Percentiles rank a stretch among this genome's conserved stretches.
These are phyloP conservation scores for Xylaria multiplex DNA, from an alignment of 2,329 filamentous ascomycete genomes.

Conservation along the genomic window DNA sequence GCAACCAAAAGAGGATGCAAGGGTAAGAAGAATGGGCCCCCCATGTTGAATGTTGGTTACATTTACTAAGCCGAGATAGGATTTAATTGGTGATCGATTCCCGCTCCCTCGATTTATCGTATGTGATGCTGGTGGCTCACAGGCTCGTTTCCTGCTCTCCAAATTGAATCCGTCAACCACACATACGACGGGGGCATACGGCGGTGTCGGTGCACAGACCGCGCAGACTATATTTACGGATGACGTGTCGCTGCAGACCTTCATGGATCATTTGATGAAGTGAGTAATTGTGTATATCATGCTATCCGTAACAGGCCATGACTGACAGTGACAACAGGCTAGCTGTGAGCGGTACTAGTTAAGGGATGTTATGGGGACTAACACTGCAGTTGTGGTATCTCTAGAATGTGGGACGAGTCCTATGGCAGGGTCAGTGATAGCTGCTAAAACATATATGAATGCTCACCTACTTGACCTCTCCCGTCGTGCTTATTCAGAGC, in stretches of 20 bases:
- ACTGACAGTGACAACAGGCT: constrained; percentile 51
- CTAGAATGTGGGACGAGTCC: constrained; percentile 7
- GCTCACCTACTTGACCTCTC: constrained; percentile 13
- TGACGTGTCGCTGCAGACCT: constrained; percentile 96
- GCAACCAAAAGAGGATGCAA: constrained; percentile 94
- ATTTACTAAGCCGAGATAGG: constrained; percentile 60
- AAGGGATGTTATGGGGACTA: constrained; percentile 37
- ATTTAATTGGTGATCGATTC: constrained; percentile 96
- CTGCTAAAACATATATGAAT: constrained; percentile 25
- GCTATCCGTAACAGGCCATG: background rate
- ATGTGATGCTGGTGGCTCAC: constrained; percentile 96
- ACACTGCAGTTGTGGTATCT: background rate
- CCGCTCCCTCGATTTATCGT: constrained; percentile 98
- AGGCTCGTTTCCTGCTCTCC: constrained; percentile 94
- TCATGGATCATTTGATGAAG: constrained; percentile 99
- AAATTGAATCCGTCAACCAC: constrained; percentile 98
- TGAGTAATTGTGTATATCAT: constrained; percentile 58
- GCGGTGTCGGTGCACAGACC: constrained; percentile 83
- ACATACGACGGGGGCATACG: constrained; percentile 91
- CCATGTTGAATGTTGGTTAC: constrained; percentile 12
- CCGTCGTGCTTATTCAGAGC: background rate
- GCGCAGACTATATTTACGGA: constrained; percentile 99
- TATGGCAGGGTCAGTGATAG: constrained; percentile 11
- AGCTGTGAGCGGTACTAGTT: constrained; percentile 72
- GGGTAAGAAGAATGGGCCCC: constrained; percentile 64